Evolutionary conservation across 129 eudicot species (phyloP).

Genomic region (Centella asiatica): DNA sequence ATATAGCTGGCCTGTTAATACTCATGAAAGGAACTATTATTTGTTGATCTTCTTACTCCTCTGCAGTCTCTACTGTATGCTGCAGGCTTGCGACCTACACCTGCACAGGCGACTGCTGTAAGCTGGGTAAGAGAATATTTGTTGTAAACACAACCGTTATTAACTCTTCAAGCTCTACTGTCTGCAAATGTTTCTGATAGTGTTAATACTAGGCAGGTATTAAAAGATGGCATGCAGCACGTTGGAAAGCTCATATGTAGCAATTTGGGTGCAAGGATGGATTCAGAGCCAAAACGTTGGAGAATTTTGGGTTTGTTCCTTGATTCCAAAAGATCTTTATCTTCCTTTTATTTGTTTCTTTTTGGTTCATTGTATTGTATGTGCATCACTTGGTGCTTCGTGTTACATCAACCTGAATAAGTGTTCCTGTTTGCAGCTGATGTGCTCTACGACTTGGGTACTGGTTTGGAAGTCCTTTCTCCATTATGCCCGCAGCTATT

Average conservation of each 20-base stretch:
- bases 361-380: neutral
- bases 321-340: neutral
- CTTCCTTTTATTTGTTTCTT: neutral
- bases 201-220: slow-evolving; percentile 35
- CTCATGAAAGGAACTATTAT: neutral
- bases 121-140: slow-evolving; percentile 71
- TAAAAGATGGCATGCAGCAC: slow-evolving; percentile 96
- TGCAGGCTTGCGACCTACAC: slow-evolving; percentile 97
- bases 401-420: neutral
- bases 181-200: slow-evolving; percentile 1
- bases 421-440: slow-evolving; percentile 51
- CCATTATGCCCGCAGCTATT: slow-evolving; percentile 90
- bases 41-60: slow-evolving; percentile 21
- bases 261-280: slow-evolving; percentile 90
- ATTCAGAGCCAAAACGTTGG: slow-evolving; percentile 96
- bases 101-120: slow-evolving; percentile 96
- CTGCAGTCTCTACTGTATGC: slow-evolving; percentile 93
- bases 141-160: slow-evolving; percentile 2
- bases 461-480: slow-evolving; percentile 83
- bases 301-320: slow-evolving; percentile 66
- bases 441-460: slow-evolving; percentile 82
- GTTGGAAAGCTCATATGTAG: slow-evolving; percentile 88
- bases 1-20: neutral
- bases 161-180: neutral
- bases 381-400: neutral